These are phyloP conservation scores for Ganoderma boninense DNA, from an alignment of 1,284 basidiomycete species.

Conservation along the genomic window DNA sequence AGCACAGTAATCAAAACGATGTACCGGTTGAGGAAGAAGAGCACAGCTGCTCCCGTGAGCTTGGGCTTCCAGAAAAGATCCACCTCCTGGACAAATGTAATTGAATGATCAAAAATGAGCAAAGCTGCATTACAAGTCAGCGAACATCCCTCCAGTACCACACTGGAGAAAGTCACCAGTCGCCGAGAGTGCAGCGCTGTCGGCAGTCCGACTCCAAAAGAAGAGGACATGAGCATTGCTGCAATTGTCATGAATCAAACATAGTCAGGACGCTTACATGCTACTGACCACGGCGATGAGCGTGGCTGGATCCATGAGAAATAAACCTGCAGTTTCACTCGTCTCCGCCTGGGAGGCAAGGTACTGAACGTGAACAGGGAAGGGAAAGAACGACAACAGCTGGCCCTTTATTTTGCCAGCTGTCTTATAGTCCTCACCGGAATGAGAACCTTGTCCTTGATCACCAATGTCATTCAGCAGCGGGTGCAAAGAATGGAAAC, in stretches of 20 bases:
- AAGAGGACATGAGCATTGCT: not conserved
- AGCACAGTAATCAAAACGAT: conserved; percentile 2
- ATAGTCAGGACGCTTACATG: not conserved
- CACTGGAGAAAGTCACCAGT: not conserved
- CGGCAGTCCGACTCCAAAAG: not conserved
- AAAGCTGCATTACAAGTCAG: not conserved
- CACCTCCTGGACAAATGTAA: conserved; percentile 12
- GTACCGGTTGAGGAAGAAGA: conserved; percentile 15
- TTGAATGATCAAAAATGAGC: conserved; percentile 3
- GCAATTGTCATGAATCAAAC: not conserved
- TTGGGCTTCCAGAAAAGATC: conserved; percentile 8
- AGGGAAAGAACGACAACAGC: not conserved
- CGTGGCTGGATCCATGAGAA: not conserved
- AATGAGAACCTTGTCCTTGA: not conserved
- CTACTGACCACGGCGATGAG: not conserved
- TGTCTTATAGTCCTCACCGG: not conserved
- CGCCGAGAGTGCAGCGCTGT: not conserved
- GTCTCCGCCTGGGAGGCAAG: not conserved
- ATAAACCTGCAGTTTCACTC: no score
- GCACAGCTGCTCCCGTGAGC: not conserved
- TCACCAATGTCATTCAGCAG: no score
- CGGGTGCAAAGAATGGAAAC: no score
- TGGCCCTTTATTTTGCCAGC: no score
- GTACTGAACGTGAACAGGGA: no score
- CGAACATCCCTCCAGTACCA: not conserved